Evolutionary conservation across 345 rosid species (phyloP), one percentile per base, ranked within the genome.

Genomic region (Iberis pinnata): DNA sequence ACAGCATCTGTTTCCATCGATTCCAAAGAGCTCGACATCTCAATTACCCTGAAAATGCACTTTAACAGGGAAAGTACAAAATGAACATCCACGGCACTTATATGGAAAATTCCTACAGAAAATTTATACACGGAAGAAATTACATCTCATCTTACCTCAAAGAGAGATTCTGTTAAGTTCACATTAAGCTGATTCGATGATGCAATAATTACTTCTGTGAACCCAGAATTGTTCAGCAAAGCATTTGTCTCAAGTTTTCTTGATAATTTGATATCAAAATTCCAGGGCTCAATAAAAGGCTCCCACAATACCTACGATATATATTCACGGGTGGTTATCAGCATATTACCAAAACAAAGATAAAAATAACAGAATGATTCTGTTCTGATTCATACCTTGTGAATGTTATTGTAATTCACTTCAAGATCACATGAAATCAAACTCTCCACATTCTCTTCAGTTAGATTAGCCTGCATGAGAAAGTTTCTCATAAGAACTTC

Each of bases 271-370:
- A 84, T 52, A 56, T 80, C 77, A 72, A 89, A 82, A 44, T 67
- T 77, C 95, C 97, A 89, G 29, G 90, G 94, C 78, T 89, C 95
- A 7, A 86, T 60, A 70, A 89, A 84, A 57, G 95, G 90, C 78
- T 89, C 94, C 95, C 90, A 84, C 48, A 75, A 67, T 46, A 89
- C 97, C 97, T 89, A 67, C 43, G 63, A 25, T 25, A 36, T 44
- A 48, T 12, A 51, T 18, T 39, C 42, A 42, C 19, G 6, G 31
- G 53, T 49, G 43, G 47, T 47, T 44, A 61, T 54, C 35, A 62
- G 67, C 46, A 51, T 26, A 50, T 7, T 46, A 50, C 15, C 31
- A 60, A 57, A 16, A 35, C 26, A 51, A 36, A 65, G 18, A 44
- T 32, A 45, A 18, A 51, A 44, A 57, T 14, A 44, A 35, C 25